Percentiles rank a stretch among this genome's conserved stretches.
These are phyloP conservation scores for Hypoxylon subgilvum DNA, from an alignment of 495 filamentous ascomycete genomes.

Conservation along the genomic window DNA sequence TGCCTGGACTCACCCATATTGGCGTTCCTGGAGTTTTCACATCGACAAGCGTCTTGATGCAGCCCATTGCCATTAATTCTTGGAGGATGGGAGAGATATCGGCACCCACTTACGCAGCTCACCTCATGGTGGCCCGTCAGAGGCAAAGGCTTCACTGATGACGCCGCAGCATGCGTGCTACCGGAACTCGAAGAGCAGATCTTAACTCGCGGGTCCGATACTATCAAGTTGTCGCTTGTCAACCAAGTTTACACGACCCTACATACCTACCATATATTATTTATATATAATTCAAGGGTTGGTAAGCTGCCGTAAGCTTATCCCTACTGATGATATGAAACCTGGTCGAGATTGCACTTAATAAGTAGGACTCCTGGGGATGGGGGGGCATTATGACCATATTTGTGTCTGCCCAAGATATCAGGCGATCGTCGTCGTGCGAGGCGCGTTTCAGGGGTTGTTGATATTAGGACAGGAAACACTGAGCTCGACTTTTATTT, in stretches of 20 bases:
- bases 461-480: too few relatives aligned
- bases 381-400: too few relatives aligned
- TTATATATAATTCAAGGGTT: conserved; percentile 1
- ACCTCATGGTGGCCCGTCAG: not conserved
- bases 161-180: not conserved
- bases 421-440: too few relatives aligned
- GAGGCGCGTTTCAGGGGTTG: too few relatives aligned
- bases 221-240: not conserved
- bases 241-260: not conserved
- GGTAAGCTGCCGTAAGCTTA: not conserved
- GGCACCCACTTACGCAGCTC: not conserved
- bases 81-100: not conserved
- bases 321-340: not conserved
- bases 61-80: not conserved
- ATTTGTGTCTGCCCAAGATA: too few relatives aligned
- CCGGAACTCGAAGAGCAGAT: not conserved
- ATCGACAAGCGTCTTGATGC: not conserved
- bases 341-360: not conserved
- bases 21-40: not conserved
- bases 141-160: not conserved
- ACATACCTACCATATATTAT: too few relatives aligned
- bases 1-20: not conserved
- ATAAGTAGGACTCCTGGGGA: too few relatives aligned
- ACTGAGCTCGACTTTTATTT: too few relatives aligned
- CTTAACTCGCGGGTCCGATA: not conserved